These are phyloP conservation scores for Rhizophora apiculata DNA, from an alignment of 345 rosid species.

Conservation along the genomic window DNA sequence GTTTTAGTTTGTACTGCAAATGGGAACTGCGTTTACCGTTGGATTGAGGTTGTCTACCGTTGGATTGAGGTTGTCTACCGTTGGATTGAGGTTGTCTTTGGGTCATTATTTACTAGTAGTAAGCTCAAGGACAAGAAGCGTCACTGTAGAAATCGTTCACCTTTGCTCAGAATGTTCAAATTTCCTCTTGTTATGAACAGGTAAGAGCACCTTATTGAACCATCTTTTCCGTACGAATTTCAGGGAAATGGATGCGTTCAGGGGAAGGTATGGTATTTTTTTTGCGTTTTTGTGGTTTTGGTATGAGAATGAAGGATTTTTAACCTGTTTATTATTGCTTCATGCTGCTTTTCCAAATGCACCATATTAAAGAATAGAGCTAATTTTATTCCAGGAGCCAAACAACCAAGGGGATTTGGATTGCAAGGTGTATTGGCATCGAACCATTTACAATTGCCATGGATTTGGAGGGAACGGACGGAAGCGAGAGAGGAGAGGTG, in stretches of 20 bases:
- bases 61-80: too few relatives aligned
- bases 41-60: too few relatives aligned
- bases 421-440: conserved; percentile 62
- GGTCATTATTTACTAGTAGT: too few relatives aligned
- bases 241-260: conserved; percentile 73
- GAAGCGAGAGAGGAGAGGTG: conserved; percentile 88
- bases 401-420: conserved; percentile 82
- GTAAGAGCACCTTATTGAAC: conserved; percentile 77
- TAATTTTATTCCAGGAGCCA: conserved; percentile 51
- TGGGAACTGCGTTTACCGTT: too few relatives aligned
- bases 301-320: background rate
- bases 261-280: conserved; percentile 60
- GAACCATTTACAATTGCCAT: conserved; percentile 68
- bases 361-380: background rate
- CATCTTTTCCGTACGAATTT: conserved; percentile 68
- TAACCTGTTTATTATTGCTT: background rate
- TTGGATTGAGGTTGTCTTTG: too few relatives aligned
- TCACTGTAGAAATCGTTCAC: too few relatives aligned
- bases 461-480: conserved; percentile 86
- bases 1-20: too few relatives aligned
- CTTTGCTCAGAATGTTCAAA: background rate
- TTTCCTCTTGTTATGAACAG: conserved; percentile 22
- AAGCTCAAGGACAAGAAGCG: too few relatives aligned
- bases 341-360: background rate
- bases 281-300: conserved; percentile 5